Evolutionary conservation across 2,329 filamentous ascomycete genomes (phyloP).

Genomic region (Rutstroemia sp.): DNA sequence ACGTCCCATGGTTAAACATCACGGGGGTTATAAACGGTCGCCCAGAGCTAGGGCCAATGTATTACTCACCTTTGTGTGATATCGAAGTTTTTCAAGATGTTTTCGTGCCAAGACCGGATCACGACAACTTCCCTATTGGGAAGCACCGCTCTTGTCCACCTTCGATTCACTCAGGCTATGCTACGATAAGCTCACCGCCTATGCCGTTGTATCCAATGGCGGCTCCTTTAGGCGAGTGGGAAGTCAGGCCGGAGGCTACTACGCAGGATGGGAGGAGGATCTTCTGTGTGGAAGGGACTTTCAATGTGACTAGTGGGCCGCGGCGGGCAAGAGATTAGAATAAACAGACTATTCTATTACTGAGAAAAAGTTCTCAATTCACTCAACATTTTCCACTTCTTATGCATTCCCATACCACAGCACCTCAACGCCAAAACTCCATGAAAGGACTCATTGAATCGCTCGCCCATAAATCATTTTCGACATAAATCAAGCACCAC

Average conservation of each 20-base stretch:
- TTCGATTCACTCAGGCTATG: not conserved
- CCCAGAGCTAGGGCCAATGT: not conserved
- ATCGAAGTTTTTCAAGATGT: not conserved
- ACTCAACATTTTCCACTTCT: too few relatives aligned
- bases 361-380: too few relatives aligned
- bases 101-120: not conserved
- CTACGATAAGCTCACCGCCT: not conserved
- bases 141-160: not conserved
- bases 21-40: not conserved
- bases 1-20: not conserved
- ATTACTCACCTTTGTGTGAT: not conserved
- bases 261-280: not conserved
- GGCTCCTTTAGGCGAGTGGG: not conserved
- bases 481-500: not conserved
- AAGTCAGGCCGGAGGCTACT: not conserved
- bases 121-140: not conserved
- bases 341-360: too few relatives aligned
- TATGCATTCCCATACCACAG: too few relatives aligned
- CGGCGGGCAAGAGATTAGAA: too few relatives aligned
- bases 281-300: not conserved
- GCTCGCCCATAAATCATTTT: not conserved
- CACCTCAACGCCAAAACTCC: too few relatives aligned
- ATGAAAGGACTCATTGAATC: not conserved
- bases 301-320: not conserved
- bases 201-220: not conserved